These are phyloP conservation scores for Yarrowia keelungensis DNA, from an alignment of 805 yeast genomes.

Conservation along the genomic window DNA sequence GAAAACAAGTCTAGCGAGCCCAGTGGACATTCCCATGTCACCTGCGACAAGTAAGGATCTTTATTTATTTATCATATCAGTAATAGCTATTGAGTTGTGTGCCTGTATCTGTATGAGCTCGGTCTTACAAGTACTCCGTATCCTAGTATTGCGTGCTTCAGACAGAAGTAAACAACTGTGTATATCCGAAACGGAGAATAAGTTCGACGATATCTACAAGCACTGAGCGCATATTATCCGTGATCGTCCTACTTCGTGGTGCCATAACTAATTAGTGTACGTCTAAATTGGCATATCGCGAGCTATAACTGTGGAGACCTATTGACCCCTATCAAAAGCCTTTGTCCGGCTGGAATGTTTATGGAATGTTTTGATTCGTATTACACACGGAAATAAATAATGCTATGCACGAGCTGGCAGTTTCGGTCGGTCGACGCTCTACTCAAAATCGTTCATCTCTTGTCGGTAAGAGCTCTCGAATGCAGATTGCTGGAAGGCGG, in stretches of 20 bases:
- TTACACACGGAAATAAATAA: constrained; percentile 34
- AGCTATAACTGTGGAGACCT: no score
- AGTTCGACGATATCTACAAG: neutral
- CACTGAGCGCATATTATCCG: neutral
- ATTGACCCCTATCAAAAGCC: no score
- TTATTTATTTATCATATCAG: constrained; percentile 5
- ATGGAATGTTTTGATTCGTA: neutral
- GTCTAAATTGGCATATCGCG: neutral
- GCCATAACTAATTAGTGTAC: neutral
- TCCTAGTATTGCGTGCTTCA: no score
- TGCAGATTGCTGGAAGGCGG: constrained; percentile 27
- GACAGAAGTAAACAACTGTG: neutral
- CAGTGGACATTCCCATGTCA: neutral
- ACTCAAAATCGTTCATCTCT: constrained; percentile 37
- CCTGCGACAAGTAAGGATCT: neutral
- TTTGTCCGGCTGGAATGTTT: no score
- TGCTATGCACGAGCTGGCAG: constrained; percentile 5
- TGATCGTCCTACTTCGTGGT: neutral
- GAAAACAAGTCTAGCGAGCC: neutral
- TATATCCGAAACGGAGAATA: neutral
- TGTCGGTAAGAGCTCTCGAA: constrained; percentile 29
- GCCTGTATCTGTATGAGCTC: no score
- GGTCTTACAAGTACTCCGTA: no score
- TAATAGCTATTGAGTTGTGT: neutral
- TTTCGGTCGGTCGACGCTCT: neutral